These are phyloP conservation scores for Colletotrichum sp. DNA, from an alignment of 2,329 filamentous ascomycete species.

Conservation along the genomic window DNA sequence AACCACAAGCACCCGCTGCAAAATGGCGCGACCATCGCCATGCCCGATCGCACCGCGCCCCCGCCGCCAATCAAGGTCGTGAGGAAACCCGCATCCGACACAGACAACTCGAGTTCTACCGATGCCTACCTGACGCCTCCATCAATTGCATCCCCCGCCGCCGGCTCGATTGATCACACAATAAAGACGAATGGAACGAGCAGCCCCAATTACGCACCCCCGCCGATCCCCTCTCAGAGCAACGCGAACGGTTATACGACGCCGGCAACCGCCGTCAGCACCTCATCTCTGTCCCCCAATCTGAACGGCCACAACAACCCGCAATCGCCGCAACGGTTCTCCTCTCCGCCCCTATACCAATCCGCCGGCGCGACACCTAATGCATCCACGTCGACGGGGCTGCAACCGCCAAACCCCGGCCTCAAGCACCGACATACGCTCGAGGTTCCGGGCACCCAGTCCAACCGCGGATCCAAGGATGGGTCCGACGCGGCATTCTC, in stretches of 20 bases:
- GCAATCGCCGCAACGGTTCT: slow-evolving; percentile 61
- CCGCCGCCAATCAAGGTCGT: slow-evolving; percentile 16
- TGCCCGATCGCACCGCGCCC: slow-evolving; percentile 31
- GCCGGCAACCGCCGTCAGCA: slow-evolving; percentile 8
- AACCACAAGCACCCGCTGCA: slow-evolving; percentile 25
- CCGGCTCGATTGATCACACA: slow-evolving; percentile 18
- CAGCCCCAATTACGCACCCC: slow-evolving; percentile 34
- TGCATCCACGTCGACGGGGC: slow-evolving; percentile 51
- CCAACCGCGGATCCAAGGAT: slow-evolving; percentile 76
- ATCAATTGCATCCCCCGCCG: slow-evolving; percentile 37
- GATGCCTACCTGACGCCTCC: slow-evolving; percentile 34
- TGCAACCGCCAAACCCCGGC: slow-evolving; percentile 59
- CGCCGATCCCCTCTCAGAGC: slow-evolving; percentile 24
- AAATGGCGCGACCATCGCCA: slow-evolving; percentile 26
- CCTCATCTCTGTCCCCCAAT: slow-evolving; percentile 21
- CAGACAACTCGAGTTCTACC: slow-evolving; percentile 30
- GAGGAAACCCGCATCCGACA: slow-evolving; percentile 21
- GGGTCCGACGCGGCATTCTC: slow-evolving; percentile 68
- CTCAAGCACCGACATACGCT: slow-evolving; percentile 86
- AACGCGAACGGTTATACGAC: slow-evolving; percentile 18
- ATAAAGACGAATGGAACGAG: slow-evolving; percentile 8
- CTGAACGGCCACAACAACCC: slow-evolving; percentile 22
- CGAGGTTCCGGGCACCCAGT: slow-evolving; percentile 76
- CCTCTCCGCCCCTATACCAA: slow-evolving; percentile 66
- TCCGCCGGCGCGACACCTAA: slow-evolving; percentile 38